Evolutionary conservation across 2,329 filamentous ascomycete species (phyloP).

Genomic region (Colletotrichum siamense): DNA sequence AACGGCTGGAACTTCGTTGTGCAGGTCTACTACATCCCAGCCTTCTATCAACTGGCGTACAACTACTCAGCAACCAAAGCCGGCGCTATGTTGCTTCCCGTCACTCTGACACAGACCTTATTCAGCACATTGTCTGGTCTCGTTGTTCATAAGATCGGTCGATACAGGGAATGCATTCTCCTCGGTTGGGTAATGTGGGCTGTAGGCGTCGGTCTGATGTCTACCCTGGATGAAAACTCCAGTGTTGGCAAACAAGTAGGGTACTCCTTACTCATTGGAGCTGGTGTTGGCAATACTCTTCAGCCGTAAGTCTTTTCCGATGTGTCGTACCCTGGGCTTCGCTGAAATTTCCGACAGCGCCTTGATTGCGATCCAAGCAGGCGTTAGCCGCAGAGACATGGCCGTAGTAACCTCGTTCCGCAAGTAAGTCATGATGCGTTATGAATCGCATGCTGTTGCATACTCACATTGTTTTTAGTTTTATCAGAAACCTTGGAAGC

Average conservation of each 20-base stretch:
- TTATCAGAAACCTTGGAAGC: constrained; percentile 43
- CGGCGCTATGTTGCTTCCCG: constrained; percentile 46
- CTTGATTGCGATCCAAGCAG: constrained; percentile 60
- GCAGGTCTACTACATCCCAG: constrained; percentile 56
- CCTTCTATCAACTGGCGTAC: constrained; percentile 52
- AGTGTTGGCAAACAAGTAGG: constrained; percentile 59
- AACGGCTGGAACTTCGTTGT: constrained; percentile 66
- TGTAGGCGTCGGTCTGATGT: constrained; percentile 56
- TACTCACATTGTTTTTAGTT: constrained; percentile 27
- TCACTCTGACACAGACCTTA: constrained; percentile 48
- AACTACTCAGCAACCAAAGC: constrained; percentile 47
- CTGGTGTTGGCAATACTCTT: constrained; percentile 57
- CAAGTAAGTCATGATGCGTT: constrained; percentile 34
- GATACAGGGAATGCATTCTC: constrained; percentile 59
- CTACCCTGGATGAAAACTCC: constrained; percentile 52
- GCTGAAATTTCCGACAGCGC: constrained; percentile 30
- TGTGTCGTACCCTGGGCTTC: neutral
- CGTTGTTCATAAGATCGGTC: constrained; percentile 56
- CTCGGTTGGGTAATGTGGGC: constrained; percentile 59
- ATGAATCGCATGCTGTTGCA: neutral
- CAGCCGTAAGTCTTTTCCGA: constrained; percentile 43
- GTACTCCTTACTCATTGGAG: constrained; percentile 56
- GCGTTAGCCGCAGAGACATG: constrained; percentile 55
- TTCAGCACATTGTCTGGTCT: constrained; percentile 57
- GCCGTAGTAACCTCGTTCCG: constrained; percentile 49